phyloP scores from a whole-genome alignment of 179 eudicot genomes.

The Drosera spatulata region DNA sequence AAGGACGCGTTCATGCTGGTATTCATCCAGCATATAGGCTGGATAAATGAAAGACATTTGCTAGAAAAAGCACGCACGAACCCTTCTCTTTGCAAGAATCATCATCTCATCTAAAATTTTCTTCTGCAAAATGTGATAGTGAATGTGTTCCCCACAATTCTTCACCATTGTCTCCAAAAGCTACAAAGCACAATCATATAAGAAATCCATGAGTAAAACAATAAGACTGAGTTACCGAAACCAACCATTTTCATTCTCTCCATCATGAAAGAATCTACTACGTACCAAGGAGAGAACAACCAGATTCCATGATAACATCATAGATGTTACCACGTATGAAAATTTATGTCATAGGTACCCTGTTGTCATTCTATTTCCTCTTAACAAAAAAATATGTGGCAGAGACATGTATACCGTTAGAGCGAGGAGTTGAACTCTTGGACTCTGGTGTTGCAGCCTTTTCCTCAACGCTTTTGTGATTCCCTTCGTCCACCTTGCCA shows the following conservation, averaged over 20 bases:
- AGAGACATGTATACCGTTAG: constrained; percentile 49
- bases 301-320: no score
- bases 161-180: constrained; percentile 96
- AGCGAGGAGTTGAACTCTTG: constrained; percentile 84
- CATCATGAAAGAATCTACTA: no score
- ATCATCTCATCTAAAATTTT: constrained; percentile 77
- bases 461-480: constrained; percentile 79
- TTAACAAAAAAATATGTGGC: no score
- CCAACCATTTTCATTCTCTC: not conserved
- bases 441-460: constrained; percentile 79
- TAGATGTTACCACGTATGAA: no score
- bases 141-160: constrained; percentile 88
- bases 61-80: constrained; percentile 4
- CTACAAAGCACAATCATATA: constrained; percentile 13
- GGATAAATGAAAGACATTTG: not conserved
- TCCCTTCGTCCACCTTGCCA: constrained; percentile 68
- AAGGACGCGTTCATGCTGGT: not conserved
- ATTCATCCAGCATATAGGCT: not conserved
- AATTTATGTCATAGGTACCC: no score
- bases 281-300: no score
- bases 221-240: not conserved
- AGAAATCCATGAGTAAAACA: not conserved
- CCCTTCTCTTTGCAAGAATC: constrained; percentile 88
- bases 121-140: constrained; percentile 63
- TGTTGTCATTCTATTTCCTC: not conserved